phyloP scores from a whole-genome alignment of 768 basidiomycete species.

The Amanita polypyramis region DNA sequence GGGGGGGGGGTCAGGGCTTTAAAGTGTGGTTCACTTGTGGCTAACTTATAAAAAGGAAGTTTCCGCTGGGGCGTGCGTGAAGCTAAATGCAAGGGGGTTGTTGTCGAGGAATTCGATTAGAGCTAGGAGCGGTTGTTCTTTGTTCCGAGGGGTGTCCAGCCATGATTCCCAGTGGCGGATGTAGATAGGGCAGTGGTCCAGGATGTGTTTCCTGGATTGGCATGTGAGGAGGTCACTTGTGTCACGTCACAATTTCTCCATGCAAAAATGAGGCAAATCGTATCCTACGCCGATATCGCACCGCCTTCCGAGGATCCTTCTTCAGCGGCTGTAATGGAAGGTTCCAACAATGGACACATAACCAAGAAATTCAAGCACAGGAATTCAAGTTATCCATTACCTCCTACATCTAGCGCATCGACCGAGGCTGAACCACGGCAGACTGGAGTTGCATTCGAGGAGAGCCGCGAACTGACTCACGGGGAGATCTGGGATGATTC shows the following conservation, averaged over 20 bases:
- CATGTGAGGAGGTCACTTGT: too few relatives aligned
- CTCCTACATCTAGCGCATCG: not conserved
- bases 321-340: constrained; percentile 4
- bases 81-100: too few relatives aligned
- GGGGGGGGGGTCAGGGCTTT: too few relatives aligned
- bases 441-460: constrained; percentile 19
- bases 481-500: constrained; percentile 85
- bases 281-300: constrained; percentile 60
- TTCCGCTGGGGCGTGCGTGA: too few relatives aligned
- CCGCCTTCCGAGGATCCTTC: constrained; percentile 27
- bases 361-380: not conserved
- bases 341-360: not conserved
- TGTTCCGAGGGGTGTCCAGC: too few relatives aligned
- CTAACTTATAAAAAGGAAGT: too few relatives aligned
- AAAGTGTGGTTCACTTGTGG: too few relatives aligned
- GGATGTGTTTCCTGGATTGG: too few relatives aligned
- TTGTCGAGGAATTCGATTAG: too few relatives aligned
- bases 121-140: too few relatives aligned
- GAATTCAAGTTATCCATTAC: not conserved
- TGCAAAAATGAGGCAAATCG: constrained; percentile 17
- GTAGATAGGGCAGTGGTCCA: too few relatives aligned
- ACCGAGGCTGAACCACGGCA: not conserved
- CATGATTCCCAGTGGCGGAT: too few relatives aligned
- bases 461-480: constrained; percentile 55
- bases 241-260: not conserved